phyloP scores from a whole-genome alignment of 495 filamentous ascomycete species.

The Astrothelium subdiscretum region DNA sequence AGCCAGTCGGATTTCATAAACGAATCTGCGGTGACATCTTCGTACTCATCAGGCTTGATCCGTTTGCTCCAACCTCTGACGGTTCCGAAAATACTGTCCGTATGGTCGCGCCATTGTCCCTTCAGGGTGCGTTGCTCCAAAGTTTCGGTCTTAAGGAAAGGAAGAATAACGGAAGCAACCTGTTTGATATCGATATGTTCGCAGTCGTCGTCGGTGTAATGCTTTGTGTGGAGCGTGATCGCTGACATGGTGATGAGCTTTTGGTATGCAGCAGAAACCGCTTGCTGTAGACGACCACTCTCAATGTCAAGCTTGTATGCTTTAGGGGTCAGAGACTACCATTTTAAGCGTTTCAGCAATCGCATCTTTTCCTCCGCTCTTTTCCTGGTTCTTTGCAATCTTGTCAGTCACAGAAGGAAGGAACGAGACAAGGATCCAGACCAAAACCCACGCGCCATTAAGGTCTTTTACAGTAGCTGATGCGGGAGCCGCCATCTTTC shows the following conservation, averaged over 20 bases:
- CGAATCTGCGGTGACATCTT: background rate
- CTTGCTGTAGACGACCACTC: conserved; percentile 44
- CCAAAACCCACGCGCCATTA: conserved; percentile 68
- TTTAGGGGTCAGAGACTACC: background rate
- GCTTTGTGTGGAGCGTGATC: conserved; percentile 55
- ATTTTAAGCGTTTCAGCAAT: background rate
- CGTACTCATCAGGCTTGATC: background rate
- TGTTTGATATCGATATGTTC: conserved; percentile 75
- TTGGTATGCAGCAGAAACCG: conserved; percentile 68
- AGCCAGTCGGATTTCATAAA: background rate
- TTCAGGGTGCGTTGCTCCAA: conserved; percentile 58
- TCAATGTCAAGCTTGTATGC: background rate
- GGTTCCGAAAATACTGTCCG: conserved; percentile 72
- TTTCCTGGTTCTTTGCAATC: conserved; percentile 11
- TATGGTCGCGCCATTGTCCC: conserved; percentile 56
- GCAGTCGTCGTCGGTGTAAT: conserved; percentile 22
- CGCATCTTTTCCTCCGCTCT: conserved; percentile 4
- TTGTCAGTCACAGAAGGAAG: no score
- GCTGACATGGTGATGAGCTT: conserved; percentile 60
- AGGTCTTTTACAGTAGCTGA: conserved; percentile 61
- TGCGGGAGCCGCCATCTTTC: conserved; percentile 67
- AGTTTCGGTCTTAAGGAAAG: conserved; percentile 54
- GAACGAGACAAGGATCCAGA: conserved; percentile 20
- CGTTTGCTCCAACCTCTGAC: background rate
- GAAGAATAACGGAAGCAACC: conserved; percentile 45